phyloP scores from a whole-genome alignment of 192 early-diverging fungal species.

The Chytriomyces confervae region DNA sequence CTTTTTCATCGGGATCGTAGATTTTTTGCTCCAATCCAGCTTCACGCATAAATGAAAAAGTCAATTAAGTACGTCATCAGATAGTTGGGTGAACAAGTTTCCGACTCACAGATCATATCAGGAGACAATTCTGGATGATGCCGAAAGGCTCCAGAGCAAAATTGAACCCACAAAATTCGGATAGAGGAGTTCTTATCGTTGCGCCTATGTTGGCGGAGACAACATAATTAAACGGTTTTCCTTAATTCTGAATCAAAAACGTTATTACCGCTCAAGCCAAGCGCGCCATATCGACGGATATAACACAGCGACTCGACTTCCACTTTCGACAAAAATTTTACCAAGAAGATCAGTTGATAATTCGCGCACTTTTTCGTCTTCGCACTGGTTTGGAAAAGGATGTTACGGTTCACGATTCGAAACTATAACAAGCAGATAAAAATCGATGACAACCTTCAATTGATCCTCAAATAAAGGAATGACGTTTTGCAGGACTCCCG shows the following conservation, averaged over 20 bases:
- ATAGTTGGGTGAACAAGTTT: background rate
- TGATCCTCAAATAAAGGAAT: conserved; percentile 95
- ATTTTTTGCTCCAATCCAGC: conserved; percentile 71
- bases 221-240: conserved; percentile 67
- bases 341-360: conserved; percentile 81
- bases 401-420: background rate
- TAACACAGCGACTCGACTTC: conserved; percentile 68
- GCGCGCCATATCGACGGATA: conserved; percentile 85
- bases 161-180: conserved; percentile 78
- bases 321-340: conserved; percentile 85
- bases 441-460: conserved; percentile 58
- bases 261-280: conserved; percentile 75
- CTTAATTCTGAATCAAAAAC: conserved; percentile 35
- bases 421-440: background rate
- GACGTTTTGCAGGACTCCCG: conserved; percentile 83
- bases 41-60: conserved; percentile 32
- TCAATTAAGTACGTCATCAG: background rate
- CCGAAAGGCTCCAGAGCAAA: conserved; percentile 64
- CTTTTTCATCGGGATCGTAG: conserved; percentile 91
- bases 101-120: conserved; percentile 69
- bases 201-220: conserved; percentile 57
- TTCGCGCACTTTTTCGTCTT: conserved; percentile 76
- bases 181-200: conserved; percentile 77
- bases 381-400: conserved; percentile 48
- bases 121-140: conserved; percentile 72